Base-by-base conservation (phyloP, 306 rosid species). In the Gastrolobium bilobum region DNA sequence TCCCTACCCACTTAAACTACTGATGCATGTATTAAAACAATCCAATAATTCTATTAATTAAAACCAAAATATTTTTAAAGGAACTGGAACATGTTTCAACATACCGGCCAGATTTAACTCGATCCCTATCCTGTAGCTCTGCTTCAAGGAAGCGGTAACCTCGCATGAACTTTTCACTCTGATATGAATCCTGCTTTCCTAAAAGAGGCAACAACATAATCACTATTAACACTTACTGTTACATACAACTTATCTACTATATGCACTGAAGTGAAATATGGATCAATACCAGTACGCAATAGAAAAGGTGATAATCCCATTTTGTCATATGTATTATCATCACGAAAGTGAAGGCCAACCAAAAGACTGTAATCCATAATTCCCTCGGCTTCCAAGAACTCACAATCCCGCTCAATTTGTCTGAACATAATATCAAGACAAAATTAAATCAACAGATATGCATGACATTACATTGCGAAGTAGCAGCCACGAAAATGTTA, bases 341-440 rank as follows among this genome's bases (percentile, higher is more conserved):
- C 94, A 2, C 97, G 97, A 60, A 96, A 93, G 75, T 96, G 99
- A 80, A 96, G 89, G 38, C 99, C 99, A 65, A 96, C 94, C 78
- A 96, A 74, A 68, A 96, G 93, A 87, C 99, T 96, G 79, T 96
- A 96, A 88, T 96, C 99, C 99, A 96, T 96, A 71, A 96, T 96
- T 82, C 97, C 85, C 75, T 86, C 98, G 0, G 98, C 90, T 83
- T 96, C 97, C 89, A 96, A 85, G 87, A 96, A 96, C 83, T 90
- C 94, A 3, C 98, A 96, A 76, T 96, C 99, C 44, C 86, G 88
- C 38, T 91, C 91, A 39, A 96, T 83, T 91, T 96, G 99, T 50
- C 99, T 96, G 94, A 61, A 61, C 38, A 85, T 47, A 34, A 44
- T 74, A 54, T 58, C 58, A 83, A 40, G 7, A 54, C 50, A 73